Percentiles rank a stretch among this genome's conserved stretches.
These are phyloP conservation scores for Phytophthora aleatoria DNA, from an alignment of 352 stramenopile genomes.

Conservation along the genomic window DNA sequence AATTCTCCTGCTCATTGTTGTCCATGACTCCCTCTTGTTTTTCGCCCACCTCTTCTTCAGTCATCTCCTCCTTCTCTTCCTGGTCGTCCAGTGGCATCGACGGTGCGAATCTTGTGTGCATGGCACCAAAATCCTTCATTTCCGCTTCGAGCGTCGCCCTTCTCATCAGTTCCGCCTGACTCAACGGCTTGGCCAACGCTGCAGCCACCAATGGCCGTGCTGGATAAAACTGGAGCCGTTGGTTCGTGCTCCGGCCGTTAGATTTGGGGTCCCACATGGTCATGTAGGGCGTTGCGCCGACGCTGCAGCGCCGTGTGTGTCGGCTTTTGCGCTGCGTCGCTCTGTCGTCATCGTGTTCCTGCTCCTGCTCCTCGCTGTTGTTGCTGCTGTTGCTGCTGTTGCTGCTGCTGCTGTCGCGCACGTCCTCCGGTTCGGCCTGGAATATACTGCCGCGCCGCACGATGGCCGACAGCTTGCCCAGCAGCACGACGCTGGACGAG, in stretches of 20 bases:
- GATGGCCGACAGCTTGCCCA: conserved; percentile 57
- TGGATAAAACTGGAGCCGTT: conserved; percentile 46
- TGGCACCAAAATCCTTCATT: conserved; percentile 29
- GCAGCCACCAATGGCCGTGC: conserved; percentile 29
- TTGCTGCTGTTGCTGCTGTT: conserved; percentile 26
- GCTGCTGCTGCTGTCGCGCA: conserved; percentile 20
- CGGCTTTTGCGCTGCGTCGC: background rate
- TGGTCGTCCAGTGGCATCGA: conserved; percentile 14
- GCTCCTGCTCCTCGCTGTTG: conserved; percentile 17
- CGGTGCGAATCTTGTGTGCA: conserved; percentile 41
- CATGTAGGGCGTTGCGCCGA: conserved; percentile 26
- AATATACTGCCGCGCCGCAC: conserved; percentile 50
- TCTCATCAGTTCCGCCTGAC: conserved; percentile 30
- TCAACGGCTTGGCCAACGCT: conserved; percentile 32
- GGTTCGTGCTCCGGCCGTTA: conserved; percentile 13
- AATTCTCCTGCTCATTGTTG: conserved; percentile 42
- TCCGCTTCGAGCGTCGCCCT: conserved; percentile 25
- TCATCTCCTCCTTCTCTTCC: conserved; percentile 29
- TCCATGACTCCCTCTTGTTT: conserved; percentile 23
- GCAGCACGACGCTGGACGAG: conserved; percentile 49
- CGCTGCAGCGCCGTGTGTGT: conserved; percentile 14
- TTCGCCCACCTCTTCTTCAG: conserved; percentile 2
- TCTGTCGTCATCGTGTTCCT: conserved; percentile 8
- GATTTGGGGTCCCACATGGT: conserved; percentile 31
- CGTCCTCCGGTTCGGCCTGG: conserved; percentile 33